Evolutionary conservation across 805 yeast species (phyloP), one percentile per base, ranked within the genome.

Genomic region (Candida dendrica): DNA sequence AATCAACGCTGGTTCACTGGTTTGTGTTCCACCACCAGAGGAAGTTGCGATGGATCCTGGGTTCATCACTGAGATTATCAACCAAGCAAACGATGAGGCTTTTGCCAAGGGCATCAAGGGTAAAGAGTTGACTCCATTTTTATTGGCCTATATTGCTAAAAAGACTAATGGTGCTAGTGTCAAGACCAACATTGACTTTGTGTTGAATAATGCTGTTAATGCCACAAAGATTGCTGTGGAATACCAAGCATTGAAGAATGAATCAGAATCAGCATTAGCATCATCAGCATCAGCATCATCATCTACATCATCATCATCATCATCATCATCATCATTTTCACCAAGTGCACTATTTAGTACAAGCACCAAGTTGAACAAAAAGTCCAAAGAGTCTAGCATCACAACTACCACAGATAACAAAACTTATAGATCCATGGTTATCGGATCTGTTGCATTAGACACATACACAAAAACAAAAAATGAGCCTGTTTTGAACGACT

Each of bases 391-490:
- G 5, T 10, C 5, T 9, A n/a, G 13, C n/a, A 27, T 10, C n/a
- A 13, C 13, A 10, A 22, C 8, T 22, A 2, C 14, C 29, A 8
- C 14, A 20, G 22, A 37, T 32, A 30, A 29, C 34, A 38, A 36
- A 33, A 42, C 45, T 24, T 44, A 48, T 32, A 52, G 55, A 15
- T 53, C 77, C 0, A 57, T 75, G 0, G 75, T 84, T 1, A 64
- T 88, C 27, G 96, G 96, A 0, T 79, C 90, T 0, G 65, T 88
- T 20, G 95, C 95, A 0, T 60, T 83, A 31, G 96, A 88, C 56
- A 68, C 85, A 0, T 75, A 81, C 5, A 6, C 49, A 58, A 1
- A 47, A 52, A 14, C 52, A 56, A 32, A 32, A 17, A 4, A 10
- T 17, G 30, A 27, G 13, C 30, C 30, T 24, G 50, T 56, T 5